Evolutionary conservation across 2,329 filamentous ascomycete species (phyloP).

Genomic region (Colletotrichum sp.): DNA sequence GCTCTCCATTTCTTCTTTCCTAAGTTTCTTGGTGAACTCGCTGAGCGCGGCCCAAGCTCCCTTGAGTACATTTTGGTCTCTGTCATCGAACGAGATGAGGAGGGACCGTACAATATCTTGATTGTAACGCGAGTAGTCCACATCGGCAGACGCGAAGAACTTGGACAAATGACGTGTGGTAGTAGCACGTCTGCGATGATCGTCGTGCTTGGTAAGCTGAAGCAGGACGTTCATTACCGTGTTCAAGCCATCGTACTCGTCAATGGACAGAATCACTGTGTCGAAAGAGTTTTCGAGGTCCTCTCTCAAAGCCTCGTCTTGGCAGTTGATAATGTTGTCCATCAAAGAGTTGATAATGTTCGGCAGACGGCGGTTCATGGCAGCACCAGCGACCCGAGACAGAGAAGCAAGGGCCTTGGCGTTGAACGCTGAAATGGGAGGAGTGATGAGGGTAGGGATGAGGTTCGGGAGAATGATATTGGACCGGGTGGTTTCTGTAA

Average conservation of each 20-base stretch:
- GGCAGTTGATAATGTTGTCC: constrained; percentile 84
- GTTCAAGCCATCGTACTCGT: constrained; percentile 95
- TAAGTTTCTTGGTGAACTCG: constrained; percentile 86
- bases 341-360: constrained; percentile 92
- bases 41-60: constrained; percentile 86
- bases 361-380: constrained; percentile 90
- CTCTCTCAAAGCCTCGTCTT: constrained; percentile 72
- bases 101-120: constrained; percentile 92
- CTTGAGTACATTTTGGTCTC: constrained; percentile 84
- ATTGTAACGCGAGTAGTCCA: constrained; percentile 96
- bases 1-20: constrained; percentile 98
- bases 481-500: constrained; percentile 91
- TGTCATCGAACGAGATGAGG: constrained; percentile 90
- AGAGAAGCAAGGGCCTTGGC: constrained; percentile 92
- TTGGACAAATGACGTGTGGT: constrained; percentile 81
- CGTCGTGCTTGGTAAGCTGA: constrained; percentile 87
- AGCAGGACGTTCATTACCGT: constrained; percentile 95
- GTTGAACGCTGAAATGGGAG: constrained; percentile 93
- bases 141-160: constrained; percentile 81
- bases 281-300: constrained; percentile 87
- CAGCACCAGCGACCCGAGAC: constrained; percentile 85
- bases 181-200: constrained; percentile 81
- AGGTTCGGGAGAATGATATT: constrained; percentile 97
- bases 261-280: constrained; percentile 87
- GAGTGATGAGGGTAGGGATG: constrained; percentile 88